Conservation (phyloP, 805 yeast genomes). For the Candida yuanshanica region DNA sequence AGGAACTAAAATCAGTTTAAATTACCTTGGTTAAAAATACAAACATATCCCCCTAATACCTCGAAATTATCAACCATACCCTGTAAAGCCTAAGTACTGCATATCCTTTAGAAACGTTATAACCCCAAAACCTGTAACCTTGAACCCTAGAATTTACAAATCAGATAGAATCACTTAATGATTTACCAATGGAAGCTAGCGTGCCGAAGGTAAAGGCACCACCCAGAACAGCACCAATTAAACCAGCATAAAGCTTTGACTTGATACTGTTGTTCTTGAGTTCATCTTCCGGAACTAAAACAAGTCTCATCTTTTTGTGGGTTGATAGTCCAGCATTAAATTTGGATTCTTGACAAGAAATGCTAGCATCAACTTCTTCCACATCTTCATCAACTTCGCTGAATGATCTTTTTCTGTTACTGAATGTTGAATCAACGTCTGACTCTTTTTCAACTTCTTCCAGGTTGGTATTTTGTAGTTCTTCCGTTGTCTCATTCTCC, state of each 20-base stretch:
- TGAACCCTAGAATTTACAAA: not conserved
- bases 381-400: not conserved
- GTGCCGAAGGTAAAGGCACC: conserved; percentile 10
- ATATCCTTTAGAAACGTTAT: too few species aligned
- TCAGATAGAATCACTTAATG: not conserved
- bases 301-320: not conserved
- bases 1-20: too few species aligned
- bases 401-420: not conserved
- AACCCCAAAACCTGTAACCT: not conserved
- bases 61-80: not conserved
- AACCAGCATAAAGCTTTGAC: not conserved
- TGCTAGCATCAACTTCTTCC: not conserved
- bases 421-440: not conserved
- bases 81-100: not conserved
- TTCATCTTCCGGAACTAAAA: not conserved
- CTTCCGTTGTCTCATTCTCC: not conserved
- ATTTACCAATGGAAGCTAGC: conserved; percentile 7
- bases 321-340: not conserved
- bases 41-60: not conserved
- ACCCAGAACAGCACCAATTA: conserved; percentile 8
- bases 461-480: too few species aligned
- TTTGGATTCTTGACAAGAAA: not conserved
- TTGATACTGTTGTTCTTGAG: not conserved
- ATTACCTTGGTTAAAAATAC: too few species aligned
- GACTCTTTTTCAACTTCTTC: not conserved